Base-by-base conservation (phyloP, 768 basidiomycete genomes). In the Xerocomellus amylosporus region DNA sequence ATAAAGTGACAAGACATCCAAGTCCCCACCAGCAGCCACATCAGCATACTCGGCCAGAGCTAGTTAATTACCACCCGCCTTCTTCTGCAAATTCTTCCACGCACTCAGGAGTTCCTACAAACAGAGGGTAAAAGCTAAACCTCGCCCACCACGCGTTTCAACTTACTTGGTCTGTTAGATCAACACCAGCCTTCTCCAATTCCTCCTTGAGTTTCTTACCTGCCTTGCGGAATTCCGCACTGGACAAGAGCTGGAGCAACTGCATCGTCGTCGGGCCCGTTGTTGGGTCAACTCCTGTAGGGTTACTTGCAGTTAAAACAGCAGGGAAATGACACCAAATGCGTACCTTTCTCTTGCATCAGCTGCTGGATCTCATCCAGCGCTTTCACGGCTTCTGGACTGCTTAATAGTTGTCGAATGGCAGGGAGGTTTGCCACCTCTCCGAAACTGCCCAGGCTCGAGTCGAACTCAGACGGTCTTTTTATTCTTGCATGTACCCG, bases 101-200 rank as follows among this genome's bases (percentile, higher is more conserved):
- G 66, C 66, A 52, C 76, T 71, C 66, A 82, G 63, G 17, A 79
- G 70, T 36, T 83, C 79, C 83, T 85, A 57, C 2, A 44, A 46
- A 41, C 10, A 38, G 13, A 22, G 36, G 9, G 14, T 46, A 39
- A 36, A 48, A 46, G 46, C 15, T 37, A 31, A 14, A 22, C 17
- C 20, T 41, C 40, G 22, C 22, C 15, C 15, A 51, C 5, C n/a
- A 38, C 17, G 34, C 33, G 19, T 30, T 38, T 19, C 31, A 26
- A 56, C 77, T 49, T 58, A 85, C 86, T 69, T 81, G 76, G 44
- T 81, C 78, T 34, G 66, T 68, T 34, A 85, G 51, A 63, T 87
- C 80, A n/a, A 88, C 65, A 6, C 84, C 87, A 20, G 83, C 82
- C 33, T 81, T 82, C 48, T 79, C 64, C 56, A 87, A 64, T 53